phyloP scores from a whole-genome alignment of 768 basidiomycete genomes.

The Paxillus involutus region DNA sequence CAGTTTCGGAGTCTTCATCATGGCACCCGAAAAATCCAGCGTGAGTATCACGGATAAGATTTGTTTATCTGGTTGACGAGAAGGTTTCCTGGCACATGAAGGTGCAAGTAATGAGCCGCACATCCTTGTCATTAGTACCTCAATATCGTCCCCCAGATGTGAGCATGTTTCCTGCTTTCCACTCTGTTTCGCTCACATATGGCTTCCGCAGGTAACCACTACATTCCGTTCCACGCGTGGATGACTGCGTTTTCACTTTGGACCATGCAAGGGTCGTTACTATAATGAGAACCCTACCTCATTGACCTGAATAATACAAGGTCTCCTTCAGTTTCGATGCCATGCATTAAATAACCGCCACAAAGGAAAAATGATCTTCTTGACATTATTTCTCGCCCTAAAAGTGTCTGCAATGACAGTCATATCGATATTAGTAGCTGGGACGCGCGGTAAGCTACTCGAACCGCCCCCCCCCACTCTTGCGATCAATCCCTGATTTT shows the following conservation, averaged over 20 bases:
- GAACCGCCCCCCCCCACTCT: not conserved
- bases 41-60: not conserved
- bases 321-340: not conserved
- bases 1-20: not conserved
- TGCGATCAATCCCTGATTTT: not conserved
- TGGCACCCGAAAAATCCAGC: not conserved
- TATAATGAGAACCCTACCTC: not conserved
- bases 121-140: not conserved
- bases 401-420: constrained; percentile 1
- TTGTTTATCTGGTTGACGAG: not conserved
- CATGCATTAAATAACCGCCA: not conserved
- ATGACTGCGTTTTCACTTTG: constrained; percentile 1
- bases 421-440: not conserved
- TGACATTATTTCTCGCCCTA: not conserved
- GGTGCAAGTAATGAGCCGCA: not conserved
- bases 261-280: not conserved
- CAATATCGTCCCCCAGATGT: not conserved
- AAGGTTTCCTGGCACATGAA: not conserved
- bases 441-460: not conserved
- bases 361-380: not conserved
- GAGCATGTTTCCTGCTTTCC: not conserved
- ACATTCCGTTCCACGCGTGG: constrained; percentile 2
- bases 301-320: not conserved
- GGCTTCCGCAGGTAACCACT: not conserved
- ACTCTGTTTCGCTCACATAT: not conserved